Evolutionary conservation across 768 basidiomycete genomes (phyloP).

Genomic region (Russula dissimulans): DNA sequence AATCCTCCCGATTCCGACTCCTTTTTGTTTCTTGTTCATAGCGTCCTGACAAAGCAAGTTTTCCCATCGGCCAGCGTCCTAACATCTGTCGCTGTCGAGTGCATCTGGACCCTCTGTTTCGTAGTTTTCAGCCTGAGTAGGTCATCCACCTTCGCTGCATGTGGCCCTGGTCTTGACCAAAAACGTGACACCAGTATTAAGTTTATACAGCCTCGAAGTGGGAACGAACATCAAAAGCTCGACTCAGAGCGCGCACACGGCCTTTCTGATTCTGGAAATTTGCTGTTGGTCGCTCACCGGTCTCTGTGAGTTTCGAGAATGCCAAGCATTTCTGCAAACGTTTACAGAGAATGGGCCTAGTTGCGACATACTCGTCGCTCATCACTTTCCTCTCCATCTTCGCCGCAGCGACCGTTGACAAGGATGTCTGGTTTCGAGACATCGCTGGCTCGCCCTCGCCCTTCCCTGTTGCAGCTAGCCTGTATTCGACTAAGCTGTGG

Average conservation of each 20-base stretch:
- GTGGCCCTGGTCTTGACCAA: not conserved
- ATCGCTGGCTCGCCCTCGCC: constrained; percentile 19
- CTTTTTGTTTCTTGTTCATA: not conserved
- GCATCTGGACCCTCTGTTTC: constrained; percentile 19
- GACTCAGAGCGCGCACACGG: not conserved
- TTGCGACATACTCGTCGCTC: constrained; percentile 9
- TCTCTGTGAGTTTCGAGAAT: constrained; percentile 5
- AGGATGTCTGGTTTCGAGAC: constrained; percentile 20
- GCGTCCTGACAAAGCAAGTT: constrained; percentile 11
- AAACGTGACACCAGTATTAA: constrained; percentile 5
- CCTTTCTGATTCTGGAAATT: constrained; percentile 12
- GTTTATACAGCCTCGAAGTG: constrained; percentile 12
- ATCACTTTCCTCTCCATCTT: constrained; percentile 7
- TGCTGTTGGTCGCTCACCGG: constrained; percentile 16
- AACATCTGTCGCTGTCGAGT: constrained; percentile 16
- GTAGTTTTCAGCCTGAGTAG: constrained; percentile 16
- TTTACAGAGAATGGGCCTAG: not conserved
- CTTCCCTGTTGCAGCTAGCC: constrained; percentile 8
- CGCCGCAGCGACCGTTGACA: constrained; percentile 15
- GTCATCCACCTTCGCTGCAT: not conserved
- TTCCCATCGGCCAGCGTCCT: constrained; percentile 2
- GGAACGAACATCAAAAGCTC: not conserved
- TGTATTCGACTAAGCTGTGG: constrained; percentile 7
- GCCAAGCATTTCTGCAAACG: not conserved
- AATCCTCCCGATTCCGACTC: too few species aligned